Percentiles rank a stretch among this genome's conserved stretches.
Evolutionary conservation across 805 yeast genomes (phyloP).

Genomic region (Spathaspora sp.): DNA sequence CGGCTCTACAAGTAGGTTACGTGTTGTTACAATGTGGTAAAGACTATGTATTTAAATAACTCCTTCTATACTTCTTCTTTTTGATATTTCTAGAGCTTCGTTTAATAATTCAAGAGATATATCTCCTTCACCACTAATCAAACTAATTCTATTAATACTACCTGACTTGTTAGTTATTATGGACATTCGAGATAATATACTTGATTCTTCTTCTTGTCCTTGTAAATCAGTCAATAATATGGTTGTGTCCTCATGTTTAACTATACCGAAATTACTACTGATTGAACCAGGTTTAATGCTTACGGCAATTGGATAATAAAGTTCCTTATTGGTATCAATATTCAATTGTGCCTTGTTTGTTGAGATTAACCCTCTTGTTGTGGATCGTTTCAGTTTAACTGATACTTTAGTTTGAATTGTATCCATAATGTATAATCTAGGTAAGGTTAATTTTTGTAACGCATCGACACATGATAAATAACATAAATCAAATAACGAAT

Average conservation of each 20-base stretch:
- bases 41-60: not conserved
- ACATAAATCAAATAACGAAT: constrained; percentile 76
- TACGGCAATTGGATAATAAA: constrained; percentile 32
- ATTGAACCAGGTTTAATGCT: constrained; percentile 34
- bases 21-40: too few species aligned
- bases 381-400: constrained; percentile 38
- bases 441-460: constrained; percentile 55
- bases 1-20: too few species aligned
- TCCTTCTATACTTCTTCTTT: constrained; percentile 7
- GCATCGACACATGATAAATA: constrained; percentile 69
- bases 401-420: constrained; percentile 49
- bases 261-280: constrained; percentile 58
- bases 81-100: constrained; percentile 41
- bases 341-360: constrained; percentile 43
- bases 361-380: constrained; percentile 40
- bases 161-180: constrained; percentile 31
- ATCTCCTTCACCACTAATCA: constrained; percentile 43
- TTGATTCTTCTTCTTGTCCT: constrained; percentile 77
- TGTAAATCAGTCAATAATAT: constrained; percentile 67
- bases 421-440: constrained; percentile 67
- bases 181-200: constrained; percentile 51
- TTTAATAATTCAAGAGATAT: constrained; percentile 46
- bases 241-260: constrained; percentile 23
- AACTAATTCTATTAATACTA: constrained; percentile 35
- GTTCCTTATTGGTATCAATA: constrained; percentile 45